A percentile compares a stretch with the other conserved stretches of the same genome.
Conservation (phyloP, 768 basidiomycete genomes). For the Podaxis carcinomalis region DNA sequence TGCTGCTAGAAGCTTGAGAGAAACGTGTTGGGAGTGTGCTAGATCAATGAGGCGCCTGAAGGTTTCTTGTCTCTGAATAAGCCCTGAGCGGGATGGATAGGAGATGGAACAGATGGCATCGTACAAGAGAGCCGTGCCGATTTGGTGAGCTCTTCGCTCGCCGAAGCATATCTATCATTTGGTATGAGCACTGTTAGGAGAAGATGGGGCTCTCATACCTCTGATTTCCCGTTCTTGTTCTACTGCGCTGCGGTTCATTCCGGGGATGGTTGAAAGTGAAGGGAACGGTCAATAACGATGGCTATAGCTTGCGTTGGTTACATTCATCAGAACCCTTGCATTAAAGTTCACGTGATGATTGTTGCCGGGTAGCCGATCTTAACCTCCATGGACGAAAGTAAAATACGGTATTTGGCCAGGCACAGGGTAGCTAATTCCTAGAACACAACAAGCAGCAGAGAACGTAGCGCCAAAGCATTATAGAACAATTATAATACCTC, state of each 20-base stretch:
- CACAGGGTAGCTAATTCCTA: background rate
- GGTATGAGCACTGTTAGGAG: background rate
- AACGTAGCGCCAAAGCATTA: background rate
- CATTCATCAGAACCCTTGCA: background rate
- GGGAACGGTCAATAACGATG: background rate
- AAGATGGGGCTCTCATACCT: slow-evolving; percentile 17
- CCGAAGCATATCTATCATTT: slow-evolving; percentile 32
- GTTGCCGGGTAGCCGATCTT: background rate
- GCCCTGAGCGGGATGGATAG: background rate
- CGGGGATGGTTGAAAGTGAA: background rate
- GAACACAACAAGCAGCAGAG: background rate
- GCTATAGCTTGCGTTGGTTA: background rate
- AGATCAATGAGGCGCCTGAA: slow-evolving; percentile 51
- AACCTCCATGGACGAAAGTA: background rate
- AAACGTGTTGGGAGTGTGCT: slow-evolving; percentile 41
- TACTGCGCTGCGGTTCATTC: slow-evolving; percentile 23
- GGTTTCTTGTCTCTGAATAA: slow-evolving; percentile 43
- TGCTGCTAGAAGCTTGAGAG: slow-evolving; percentile 55
- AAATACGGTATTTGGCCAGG: background rate
- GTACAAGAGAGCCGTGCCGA: slow-evolving; percentile 5
- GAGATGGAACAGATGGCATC: background rate
- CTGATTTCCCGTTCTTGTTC: slow-evolving; percentile 36
- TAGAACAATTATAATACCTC: background rate
- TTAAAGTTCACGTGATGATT: background rate
- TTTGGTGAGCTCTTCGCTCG: slow-evolving; percentile 37